A percentile compares a stretch with the other conserved stretches of the same genome.
Conservation (phyloP, 495 filamentous ascomycete genomes). For the Hypoxylon crocopeplum region DNA sequence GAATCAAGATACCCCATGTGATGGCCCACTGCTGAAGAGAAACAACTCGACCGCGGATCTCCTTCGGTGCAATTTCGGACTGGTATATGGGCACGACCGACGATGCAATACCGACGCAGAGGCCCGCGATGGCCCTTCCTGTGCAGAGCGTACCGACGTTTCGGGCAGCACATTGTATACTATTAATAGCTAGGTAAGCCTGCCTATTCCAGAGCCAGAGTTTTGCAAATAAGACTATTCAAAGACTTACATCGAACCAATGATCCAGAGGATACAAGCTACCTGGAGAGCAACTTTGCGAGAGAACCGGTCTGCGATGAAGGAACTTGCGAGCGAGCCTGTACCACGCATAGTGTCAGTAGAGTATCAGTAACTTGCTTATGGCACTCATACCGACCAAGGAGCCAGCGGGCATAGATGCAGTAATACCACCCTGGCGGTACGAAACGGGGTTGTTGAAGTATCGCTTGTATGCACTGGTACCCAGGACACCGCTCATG, state of each 20-base stretch:
- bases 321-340: constrained; percentile 67
- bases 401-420: constrained; percentile 79
- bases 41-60: constrained; percentile 79
- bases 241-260: constrained; percentile 62
- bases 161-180: constrained; percentile 66
- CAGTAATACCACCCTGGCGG: constrained; percentile 68
- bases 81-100: constrained; percentile 81
- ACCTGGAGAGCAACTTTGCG: constrained; percentile 75
- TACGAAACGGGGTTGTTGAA: constrained; percentile 63
- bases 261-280: constrained; percentile 72
- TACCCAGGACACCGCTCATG: constrained; percentile 72
- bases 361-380: background rate
- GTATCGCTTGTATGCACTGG: constrained; percentile 66
- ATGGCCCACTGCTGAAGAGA: constrained; percentile 79
- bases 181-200: constrained; percentile 40
- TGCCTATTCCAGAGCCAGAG: background rate
- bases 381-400: constrained; percentile 56
- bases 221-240: background rate
- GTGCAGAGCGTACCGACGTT: constrained; percentile 69
- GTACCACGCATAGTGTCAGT: background rate
- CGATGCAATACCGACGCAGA: constrained; percentile 78
- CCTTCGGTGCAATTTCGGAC: constrained; percentile 78
- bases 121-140: constrained; percentile 73
- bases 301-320: constrained; percentile 70
- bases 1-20: constrained; percentile 71